Evolutionary conservation across 352 stramenopile species (phyloP).

Genomic region (Pythium pectinolyticum): DNA sequence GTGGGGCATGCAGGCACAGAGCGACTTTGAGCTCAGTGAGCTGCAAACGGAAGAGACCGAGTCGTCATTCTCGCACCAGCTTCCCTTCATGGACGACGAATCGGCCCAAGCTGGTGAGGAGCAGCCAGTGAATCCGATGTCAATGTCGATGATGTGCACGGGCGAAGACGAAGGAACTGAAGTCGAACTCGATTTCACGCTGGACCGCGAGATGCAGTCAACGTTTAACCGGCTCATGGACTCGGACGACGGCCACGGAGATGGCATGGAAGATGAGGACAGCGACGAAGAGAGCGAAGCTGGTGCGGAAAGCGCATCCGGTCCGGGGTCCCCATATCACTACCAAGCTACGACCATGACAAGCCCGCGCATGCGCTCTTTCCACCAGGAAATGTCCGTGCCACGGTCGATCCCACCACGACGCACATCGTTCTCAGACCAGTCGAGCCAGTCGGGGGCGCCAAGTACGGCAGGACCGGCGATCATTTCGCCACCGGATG

Average conservation of each 20-base stretch:
- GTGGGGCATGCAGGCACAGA: constrained; percentile 57
- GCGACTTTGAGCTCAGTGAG: constrained; percentile 74
- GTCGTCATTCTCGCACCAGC: constrained; percentile 63
- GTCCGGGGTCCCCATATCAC: constrained; percentile 1
- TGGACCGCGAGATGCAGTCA: constrained; percentile 73
- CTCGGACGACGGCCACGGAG: constrained; percentile 34
- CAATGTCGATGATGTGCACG: constrained; percentile 80
- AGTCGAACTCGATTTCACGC: constrained; percentile 79
- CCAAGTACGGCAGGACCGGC: constrained; percentile 43
- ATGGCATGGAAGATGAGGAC: constrained; percentile 37
- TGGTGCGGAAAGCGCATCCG: background rate
- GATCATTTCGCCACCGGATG: constrained; percentile 61
- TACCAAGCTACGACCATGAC: background rate
- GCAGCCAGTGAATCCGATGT: constrained; percentile 51
- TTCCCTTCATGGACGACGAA: constrained; percentile 53
- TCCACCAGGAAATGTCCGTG: constrained; percentile 36
- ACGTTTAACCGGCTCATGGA: constrained; percentile 76
- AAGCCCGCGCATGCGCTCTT: background rate
- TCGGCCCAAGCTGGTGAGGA: constrained; percentile 26
- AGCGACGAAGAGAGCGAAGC: constrained; percentile 28
- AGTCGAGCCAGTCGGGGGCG: constrained; percentile 41
- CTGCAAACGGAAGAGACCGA: constrained; percentile 74
- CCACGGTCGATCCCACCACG: constrained; percentile 46
- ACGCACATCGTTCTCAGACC: constrained; percentile 53
- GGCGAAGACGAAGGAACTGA: constrained; percentile 73